Conservation (phyloP, 176 grass and related monocot genomes). For the Metroxylon sagu region DNA sequence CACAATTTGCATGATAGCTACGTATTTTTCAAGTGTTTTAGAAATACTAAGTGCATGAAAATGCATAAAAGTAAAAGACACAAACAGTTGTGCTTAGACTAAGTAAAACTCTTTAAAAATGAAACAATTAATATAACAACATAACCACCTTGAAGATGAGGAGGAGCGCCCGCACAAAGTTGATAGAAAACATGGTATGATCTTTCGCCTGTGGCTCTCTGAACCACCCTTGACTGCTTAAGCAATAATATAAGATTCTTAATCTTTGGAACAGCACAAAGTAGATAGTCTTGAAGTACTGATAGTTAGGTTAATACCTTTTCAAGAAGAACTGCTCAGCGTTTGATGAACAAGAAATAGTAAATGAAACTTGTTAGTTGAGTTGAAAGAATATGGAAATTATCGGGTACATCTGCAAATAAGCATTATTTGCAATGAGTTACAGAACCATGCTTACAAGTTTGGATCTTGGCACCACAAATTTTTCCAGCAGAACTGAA, state of each 20-base stretch:
- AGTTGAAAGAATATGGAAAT: not conserved
- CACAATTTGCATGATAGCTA: too few species aligned
- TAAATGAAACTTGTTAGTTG: constrained; percentile 1
- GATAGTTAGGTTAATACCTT: constrained; percentile 53
- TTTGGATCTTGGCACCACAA: constrained; percentile 90
- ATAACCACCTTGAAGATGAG: constrained; percentile 50
- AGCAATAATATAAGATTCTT: constrained; percentile 11
- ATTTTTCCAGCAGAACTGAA: constrained; percentile 92
- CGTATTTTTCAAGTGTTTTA: too few species aligned
- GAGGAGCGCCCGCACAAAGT: constrained; percentile 75
- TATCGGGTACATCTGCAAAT: too few species aligned
- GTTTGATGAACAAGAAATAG: too few species aligned
- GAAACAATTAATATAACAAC: too few species aligned
- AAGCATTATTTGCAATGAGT: too few species aligned
- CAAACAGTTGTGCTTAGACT: too few species aligned
- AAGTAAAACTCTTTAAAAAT: too few species aligned
- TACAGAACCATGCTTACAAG: constrained; percentile 38
- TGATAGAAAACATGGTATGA: constrained; percentile 99
- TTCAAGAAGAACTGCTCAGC: constrained; percentile 83
- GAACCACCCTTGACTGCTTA: constrained; percentile 93
- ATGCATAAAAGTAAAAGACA: constrained; percentile 8
- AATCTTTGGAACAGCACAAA: constrained; percentile 1
- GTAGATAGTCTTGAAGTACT: too few species aligned
- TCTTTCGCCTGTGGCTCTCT: constrained; percentile 66
- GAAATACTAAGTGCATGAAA: too few species aligned